Percentiles rank a stretch among this genome's conserved stretches.
Evolutionary conservation across 257 asterid genomes (phyloP).

Genomic region (Prunella vulgaris): DNA sequence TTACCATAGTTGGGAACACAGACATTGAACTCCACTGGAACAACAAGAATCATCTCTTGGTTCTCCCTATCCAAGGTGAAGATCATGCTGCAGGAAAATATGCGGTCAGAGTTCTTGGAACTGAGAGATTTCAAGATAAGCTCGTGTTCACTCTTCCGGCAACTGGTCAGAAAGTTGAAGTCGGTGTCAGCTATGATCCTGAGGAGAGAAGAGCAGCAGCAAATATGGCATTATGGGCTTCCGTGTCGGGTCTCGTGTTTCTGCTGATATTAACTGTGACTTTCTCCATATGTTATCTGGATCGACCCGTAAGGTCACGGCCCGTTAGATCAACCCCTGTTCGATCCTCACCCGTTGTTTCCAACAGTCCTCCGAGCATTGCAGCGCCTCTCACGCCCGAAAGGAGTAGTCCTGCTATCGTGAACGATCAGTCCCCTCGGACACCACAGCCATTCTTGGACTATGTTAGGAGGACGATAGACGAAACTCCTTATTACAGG

Average conservation of each 20-base stretch:
- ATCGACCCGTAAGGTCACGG: conserved; percentile 33
- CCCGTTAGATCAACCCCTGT: conserved; percentile 29
- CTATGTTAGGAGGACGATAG: conserved; percentile 75
- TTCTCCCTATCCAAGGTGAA: conserved; percentile 16
- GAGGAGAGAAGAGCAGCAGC: conserved; percentile 29
- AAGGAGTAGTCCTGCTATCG: conserved; percentile 37
- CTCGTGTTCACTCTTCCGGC: conserved; percentile 64
- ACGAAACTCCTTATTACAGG: conserved; percentile 85
- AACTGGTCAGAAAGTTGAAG: conserved; percentile 66
- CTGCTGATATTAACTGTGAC: conserved; percentile 27
- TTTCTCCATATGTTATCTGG: conserved; percentile 31
- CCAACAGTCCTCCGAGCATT: conserved; percentile 28
- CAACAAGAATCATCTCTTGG: conserved; percentile 38
- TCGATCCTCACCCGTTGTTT: conserved; percentile 21
- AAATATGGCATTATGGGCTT: conserved; percentile 25
- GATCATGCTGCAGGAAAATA: conserved; percentile 34
- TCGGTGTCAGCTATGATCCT: conserved; percentile 49
- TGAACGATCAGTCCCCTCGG: conserved; percentile 63
- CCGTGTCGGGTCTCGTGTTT: conserved; percentile 19
- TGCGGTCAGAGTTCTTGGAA: conserved; percentile 46
- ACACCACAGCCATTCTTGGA: conserved; percentile 93
- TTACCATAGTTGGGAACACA: conserved; percentile 70
- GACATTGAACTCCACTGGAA: conserved; percentile 59
- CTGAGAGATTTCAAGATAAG: conserved; percentile 43
- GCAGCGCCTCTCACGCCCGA: conserved; percentile 62